These are phyloP conservation scores for Apiospora aurea DNA, from an alignment of 2,329 filamentous ascomycete genomes.

Conservation along the genomic window DNA sequence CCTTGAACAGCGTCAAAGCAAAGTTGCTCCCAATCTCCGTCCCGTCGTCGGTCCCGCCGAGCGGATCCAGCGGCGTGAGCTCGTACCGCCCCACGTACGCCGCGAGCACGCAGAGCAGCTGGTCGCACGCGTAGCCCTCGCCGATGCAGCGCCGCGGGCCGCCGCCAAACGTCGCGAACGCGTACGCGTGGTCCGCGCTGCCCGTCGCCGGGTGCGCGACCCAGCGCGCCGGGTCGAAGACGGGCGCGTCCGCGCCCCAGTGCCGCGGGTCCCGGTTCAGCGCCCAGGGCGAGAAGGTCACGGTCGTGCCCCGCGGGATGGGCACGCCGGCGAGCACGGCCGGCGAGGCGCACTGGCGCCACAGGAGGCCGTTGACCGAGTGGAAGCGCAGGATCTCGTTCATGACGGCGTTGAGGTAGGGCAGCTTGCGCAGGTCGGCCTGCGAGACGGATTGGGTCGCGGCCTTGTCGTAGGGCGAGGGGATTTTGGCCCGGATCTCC, in stretches of 20 bases:
- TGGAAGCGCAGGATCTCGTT: constrained; percentile 52
- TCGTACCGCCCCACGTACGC: constrained; percentile 78
- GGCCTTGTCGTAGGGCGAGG: constrained; percentile 39
- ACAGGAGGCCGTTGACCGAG: constrained; percentile 58
- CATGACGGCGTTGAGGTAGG: constrained; percentile 51
- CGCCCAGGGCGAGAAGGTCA: constrained; percentile 71
- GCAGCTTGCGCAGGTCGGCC: constrained; percentile 47
- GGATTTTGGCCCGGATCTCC: constrained; percentile 48
- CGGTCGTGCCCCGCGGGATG: constrained; percentile 68
- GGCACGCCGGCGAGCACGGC: constrained; percentile 63
- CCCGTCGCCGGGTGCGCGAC: constrained; percentile 58
- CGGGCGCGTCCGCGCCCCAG: constrained; percentile 78
- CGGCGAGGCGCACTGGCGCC: constrained; percentile 63
- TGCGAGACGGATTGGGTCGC: constrained; percentile 34
- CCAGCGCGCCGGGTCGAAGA: constrained; percentile 85
- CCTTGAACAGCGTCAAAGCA: neutral
- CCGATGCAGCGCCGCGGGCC: constrained; percentile 89
- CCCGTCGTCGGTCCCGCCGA: neutral
- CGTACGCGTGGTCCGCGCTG: constrained; percentile 77
- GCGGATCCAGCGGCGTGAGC: constrained; percentile 44
- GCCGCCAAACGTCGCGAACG: constrained; percentile 83
- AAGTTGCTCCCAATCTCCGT: neutral
- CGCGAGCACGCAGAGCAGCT: constrained; percentile 85
- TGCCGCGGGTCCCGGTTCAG: constrained; percentile 72
- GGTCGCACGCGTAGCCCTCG: constrained; percentile 77